Evolutionary conservation across 768 basidiomycete genomes (phyloP), one percentile per base, ranked within the genome.

Genomic region (Collybia mongolica): DNA sequence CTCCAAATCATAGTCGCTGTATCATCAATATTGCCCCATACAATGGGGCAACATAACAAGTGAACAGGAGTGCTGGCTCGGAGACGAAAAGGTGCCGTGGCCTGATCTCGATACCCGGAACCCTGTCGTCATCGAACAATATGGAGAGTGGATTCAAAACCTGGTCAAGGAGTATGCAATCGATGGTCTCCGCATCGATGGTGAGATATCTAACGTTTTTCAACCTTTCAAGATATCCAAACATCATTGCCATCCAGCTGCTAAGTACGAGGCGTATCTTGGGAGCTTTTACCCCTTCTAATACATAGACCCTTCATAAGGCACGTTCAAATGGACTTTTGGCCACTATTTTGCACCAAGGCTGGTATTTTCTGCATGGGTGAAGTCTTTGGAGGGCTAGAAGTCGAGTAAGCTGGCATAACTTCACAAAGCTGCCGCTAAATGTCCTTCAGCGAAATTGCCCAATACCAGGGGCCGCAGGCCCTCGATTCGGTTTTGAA

Each of bases 171-270:
- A 84, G 53, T 93, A 88, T 63, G 70, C 69, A 23, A 84, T 95
- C 52, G 92, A 94, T 63, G 89, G 91, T n/a, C 79, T 95, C 51
- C 84, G 92, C 43, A 88, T 94, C 63, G 92, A 93, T 62, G 89
- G 73, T 74, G 55, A 49, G 69, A 54, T n/a, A 15, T 28, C 22
- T 48, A 3, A 39, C 22, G 17, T 39, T 36, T 18, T 11, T 23
- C 40, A 4, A 40, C 41, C 23, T 23, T 15, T 48, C 17, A 53
- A 19, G 28, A 52, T 67, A 64, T 67, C 48, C 11, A 12, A 32
- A 3, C 11, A 6, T 68, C 46, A 28, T 59, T 60, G 43, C 41
- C 44, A 44, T 46, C n/a, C 37, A 76, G 73, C 76, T 47, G 73
- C 77, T 37, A 76, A 75, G 74, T 74, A 62, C 28, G 71, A 64